Evolutionary conservation across 2,329 filamentous ascomycete species (phyloP).

Genomic region (Pyrenophora tritici-repentis): DNA sequence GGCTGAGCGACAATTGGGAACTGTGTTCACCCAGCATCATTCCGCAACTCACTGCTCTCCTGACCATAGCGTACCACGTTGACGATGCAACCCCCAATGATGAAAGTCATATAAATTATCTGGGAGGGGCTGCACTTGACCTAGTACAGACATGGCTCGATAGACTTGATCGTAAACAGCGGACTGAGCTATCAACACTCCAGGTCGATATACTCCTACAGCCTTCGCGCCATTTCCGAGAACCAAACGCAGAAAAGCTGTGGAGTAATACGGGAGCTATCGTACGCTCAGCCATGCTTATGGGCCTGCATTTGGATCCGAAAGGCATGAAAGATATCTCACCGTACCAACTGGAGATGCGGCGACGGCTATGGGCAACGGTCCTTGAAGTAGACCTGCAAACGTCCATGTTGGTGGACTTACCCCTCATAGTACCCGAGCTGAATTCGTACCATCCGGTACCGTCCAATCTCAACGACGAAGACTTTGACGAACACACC

Average conservation of each 20-base stretch:
- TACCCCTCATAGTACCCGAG: conserved; percentile 22
- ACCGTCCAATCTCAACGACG: conserved; percentile 26
- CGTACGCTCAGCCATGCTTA: conserved; percentile 49
- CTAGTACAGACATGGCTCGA: conserved; percentile 29
- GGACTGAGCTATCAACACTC: conserved; percentile 26
- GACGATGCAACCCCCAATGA: conserved; percentile 10
- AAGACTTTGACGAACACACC: conserved; percentile 21
- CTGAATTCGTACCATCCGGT: conserved; percentile 11
- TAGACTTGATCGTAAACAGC: conserved; percentile 27
- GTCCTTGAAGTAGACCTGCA: conserved; percentile 50
- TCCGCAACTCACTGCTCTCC: conserved; percentile 24
- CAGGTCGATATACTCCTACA: conserved; percentile 26
- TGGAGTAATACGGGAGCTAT: conserved; percentile 43
- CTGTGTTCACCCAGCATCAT: conserved; percentile 29
- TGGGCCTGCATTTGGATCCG: conserved; percentile 51
- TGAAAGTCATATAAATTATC: conserved; percentile 16
- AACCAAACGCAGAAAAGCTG: conserved; percentile 18
- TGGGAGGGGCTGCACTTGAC: conserved; percentile 19
- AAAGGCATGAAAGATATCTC: conserved; percentile 40
- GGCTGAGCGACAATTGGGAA: conserved; percentile 16
- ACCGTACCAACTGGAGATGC: conserved; percentile 46
- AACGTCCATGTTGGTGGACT: conserved; percentile 24
- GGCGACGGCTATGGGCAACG: conserved; percentile 53
- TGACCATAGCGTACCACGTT: conserved; percentile 31
- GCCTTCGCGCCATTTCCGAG: conserved; percentile 18